phyloP scores from a whole-genome alignment of 2,329 filamentous ascomycete species.

The Botrytis galanthina region DNA sequence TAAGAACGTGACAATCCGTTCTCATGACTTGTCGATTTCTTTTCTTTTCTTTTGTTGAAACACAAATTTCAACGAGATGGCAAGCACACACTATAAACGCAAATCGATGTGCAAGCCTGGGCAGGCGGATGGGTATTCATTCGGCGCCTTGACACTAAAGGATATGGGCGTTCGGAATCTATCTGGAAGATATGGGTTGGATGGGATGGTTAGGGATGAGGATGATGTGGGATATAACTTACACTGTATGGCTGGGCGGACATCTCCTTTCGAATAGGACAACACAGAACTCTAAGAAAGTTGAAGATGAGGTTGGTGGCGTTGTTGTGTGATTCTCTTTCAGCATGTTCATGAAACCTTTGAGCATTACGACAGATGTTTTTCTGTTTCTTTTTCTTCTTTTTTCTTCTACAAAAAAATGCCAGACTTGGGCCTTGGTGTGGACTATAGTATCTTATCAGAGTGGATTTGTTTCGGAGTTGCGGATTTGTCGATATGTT shows the following conservation, averaged over 20 bases:
- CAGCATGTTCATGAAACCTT: neutral
- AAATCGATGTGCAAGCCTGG: neutral
- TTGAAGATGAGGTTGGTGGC: constrained; percentile 42
- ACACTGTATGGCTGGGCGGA: constrained; percentile 7
- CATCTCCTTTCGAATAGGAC: constrained; percentile 1
- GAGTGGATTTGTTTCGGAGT: constrained; percentile 11
- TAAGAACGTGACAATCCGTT: neutral
- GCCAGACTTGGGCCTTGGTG: neutral
- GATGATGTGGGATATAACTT: neutral
- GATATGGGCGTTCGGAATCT: constrained; percentile 14
- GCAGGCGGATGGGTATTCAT: neutral
- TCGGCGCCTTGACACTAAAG: constrained; percentile 6
- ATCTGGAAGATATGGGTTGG: neutral
- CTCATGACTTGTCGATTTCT: neutral
- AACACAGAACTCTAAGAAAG: constrained; percentile 10
- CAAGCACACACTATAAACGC: neutral
- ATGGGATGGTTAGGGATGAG: neutral
- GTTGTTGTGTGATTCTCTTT: neutral
- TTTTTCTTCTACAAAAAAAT: neutral
- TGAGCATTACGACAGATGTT: neutral
- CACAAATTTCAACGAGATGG: neutral
- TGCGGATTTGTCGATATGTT: neutral
- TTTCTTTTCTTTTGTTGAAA: neutral
- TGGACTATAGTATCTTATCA: neutral
- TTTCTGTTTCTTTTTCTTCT: neutral